These are phyloP conservation scores for Amylocystis lapponica DNA, from an alignment of 768 basidiomycete genomes.

Conservation along the genomic window DNA sequence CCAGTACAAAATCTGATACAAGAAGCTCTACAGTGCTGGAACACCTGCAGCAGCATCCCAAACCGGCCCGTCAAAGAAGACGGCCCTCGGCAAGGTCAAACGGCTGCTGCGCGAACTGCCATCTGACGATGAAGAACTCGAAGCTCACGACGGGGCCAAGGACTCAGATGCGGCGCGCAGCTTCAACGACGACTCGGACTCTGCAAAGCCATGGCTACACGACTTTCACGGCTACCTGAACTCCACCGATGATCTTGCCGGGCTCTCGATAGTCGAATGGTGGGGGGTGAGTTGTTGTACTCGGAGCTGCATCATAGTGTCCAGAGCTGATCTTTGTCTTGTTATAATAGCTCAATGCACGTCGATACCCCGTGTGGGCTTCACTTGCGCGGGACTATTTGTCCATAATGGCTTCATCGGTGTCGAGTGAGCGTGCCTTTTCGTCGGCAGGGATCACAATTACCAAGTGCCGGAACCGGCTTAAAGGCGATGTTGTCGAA, in stretches of 20 bases:
- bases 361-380: slow-evolving; percentile 23
- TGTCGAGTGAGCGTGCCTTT: slow-evolving; percentile 22
- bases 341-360: slow-evolving; percentile 11
- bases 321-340: background rate
- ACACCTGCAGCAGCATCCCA: too few relatives aligned
- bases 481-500: slow-evolving; percentile 23
- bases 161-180: too few relatives aligned
- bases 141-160: background rate
- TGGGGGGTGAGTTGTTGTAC: slow-evolving; percentile 19
- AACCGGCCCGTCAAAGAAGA: background rate
- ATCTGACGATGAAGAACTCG: background rate
- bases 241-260: slow-evolving; percentile 1
- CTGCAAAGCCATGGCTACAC: background rate
- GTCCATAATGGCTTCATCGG: slow-evolving; percentile 23
- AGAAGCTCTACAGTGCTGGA: too few relatives aligned
- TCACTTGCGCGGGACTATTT: slow-evolving; percentile 24
- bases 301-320: too few relatives aligned
- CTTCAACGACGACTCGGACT: background rate
- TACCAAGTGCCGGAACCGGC: slow-evolving; percentile 16
- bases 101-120: background rate
- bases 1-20: background rate
- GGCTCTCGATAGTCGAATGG: slow-evolving; percentile 12
- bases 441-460: slow-evolving; percentile 17
- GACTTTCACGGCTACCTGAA: slow-evolving; percentile 4
- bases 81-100: background rate